Evolutionary conservation across 352 stramenopile genomes (phyloP).

Genomic region (Phytophthora rubi): DNA sequence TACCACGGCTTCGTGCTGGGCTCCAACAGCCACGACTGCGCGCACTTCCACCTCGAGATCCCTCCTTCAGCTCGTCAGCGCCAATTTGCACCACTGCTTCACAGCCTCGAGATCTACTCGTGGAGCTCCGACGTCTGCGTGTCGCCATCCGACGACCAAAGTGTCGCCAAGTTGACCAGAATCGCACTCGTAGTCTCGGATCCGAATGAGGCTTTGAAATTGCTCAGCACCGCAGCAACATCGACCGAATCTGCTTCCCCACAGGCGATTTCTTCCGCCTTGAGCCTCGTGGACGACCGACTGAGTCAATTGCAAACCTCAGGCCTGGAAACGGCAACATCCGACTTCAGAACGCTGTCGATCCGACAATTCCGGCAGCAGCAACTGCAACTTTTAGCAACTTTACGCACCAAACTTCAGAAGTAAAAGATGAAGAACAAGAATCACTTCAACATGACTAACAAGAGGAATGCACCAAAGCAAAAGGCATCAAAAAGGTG

Average conservation of each 20-base stretch:
- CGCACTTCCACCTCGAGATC: slow-evolving; percentile 61
- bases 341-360: slow-evolving; percentile 20
- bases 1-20: slow-evolving; percentile 92
- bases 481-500: slow-evolving; percentile 1
- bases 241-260: background rate
- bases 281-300: slow-evolving; percentile 15
- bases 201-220: slow-evolving; percentile 21
- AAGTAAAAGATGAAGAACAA: background rate
- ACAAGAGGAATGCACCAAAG: background rate
- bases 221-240: background rate
- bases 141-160: background rate
- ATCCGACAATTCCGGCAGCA: slow-evolving; percentile 35
- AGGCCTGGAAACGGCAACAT: background rate
- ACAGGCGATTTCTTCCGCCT: slow-evolving; percentile 16
- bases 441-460: background rate
- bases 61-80: slow-evolving; percentile 14
- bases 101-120: slow-evolving; percentile 34
- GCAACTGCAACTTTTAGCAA: slow-evolving; percentile 26
- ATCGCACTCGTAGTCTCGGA: slow-evolving; percentile 33
- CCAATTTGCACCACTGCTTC: slow-evolving; percentile 31
- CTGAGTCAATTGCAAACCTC: slow-evolving; percentile 6
- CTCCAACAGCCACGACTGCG: slow-evolving; percentile 86
- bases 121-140: slow-evolving; percentile 55
- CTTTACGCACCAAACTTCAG: slow-evolving; percentile 8
- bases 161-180: slow-evolving; percentile 31